phyloP scores from a whole-genome alignment of 2,329 filamentous ascomycete species.

The Aspergillus vadensis region DNA sequence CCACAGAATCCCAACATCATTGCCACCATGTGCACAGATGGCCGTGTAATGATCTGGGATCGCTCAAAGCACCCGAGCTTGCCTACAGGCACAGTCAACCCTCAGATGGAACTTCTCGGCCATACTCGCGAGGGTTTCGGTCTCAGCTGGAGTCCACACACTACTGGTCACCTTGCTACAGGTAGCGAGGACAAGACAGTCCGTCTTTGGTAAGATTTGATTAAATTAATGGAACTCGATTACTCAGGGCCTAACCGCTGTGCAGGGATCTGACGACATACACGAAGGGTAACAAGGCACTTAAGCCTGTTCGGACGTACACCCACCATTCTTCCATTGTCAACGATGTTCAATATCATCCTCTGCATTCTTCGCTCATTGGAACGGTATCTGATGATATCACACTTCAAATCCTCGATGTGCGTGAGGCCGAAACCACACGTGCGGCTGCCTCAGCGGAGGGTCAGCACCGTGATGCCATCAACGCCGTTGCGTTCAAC shows the following conservation, averaged over 20 bases:
- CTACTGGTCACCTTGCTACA: constrained; percentile 78
- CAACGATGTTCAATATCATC: constrained; percentile 96
- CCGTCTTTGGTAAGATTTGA: constrained; percentile 72
- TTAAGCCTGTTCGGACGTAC: constrained; percentile 74
- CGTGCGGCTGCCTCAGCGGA: constrained; percentile 69
- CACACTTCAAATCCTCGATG: constrained; percentile 87
- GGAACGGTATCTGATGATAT: constrained; percentile 94
- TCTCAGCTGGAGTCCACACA: constrained; percentile 86
- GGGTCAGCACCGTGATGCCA: constrained; percentile 82
- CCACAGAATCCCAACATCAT: constrained; percentile 97
- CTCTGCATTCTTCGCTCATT: constrained; percentile 78
- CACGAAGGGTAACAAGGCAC: constrained; percentile 66
- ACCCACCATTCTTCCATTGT: constrained; percentile 88
- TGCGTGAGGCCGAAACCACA: constrained; percentile 67
- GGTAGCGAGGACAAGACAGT: constrained; percentile 93
- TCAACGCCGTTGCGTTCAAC: constrained; percentile 96
- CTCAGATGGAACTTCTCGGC: constrained; percentile 81
- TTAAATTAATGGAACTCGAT: no score
- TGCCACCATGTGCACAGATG: constrained; percentile 86
- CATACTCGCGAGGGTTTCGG: constrained; percentile 91
- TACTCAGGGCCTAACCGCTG: constrained; percentile 10
- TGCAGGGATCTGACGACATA: constrained; percentile 77
- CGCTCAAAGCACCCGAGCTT: constrained; percentile 86
- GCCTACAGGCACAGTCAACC: constrained; percentile 72
- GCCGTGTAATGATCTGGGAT: constrained; percentile 89